Percentiles rank a stretch among this genome's conserved stretches.
phyloP scores from a whole-genome alignment of 257 asterid genomes.

The Ballota nigra region DNA sequence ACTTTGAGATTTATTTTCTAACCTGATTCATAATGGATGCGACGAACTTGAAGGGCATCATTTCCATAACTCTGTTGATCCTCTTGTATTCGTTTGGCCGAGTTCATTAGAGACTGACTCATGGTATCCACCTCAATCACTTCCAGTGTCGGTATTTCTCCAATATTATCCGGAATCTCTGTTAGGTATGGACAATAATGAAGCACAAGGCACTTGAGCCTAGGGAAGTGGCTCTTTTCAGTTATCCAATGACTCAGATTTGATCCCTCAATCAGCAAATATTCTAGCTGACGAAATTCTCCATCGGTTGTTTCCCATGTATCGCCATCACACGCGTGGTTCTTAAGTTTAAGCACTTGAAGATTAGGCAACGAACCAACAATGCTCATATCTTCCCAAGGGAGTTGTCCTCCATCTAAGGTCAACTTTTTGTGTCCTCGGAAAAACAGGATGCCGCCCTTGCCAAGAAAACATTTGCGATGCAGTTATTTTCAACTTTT shows the following conservation, averaged over 20 bases:
- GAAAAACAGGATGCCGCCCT: neutral
- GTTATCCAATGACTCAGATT: neutral
- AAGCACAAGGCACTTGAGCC: constrained; percentile 7
- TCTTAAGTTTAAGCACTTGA: constrained; percentile 1
- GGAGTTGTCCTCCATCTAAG: neutral
- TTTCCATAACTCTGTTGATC: neutral
- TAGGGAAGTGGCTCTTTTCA: neutral
- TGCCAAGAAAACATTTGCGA: neutral
- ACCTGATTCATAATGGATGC: neutral
- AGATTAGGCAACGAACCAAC: constrained; percentile 19
- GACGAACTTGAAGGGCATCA: neutral
- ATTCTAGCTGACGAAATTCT: neutral
- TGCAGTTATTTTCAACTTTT: neutral
- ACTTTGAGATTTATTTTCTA: neutral
- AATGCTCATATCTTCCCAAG: constrained; percentile 4
- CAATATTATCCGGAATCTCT: neutral
- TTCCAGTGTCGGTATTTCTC: constrained; percentile 9
- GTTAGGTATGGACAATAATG: neutral
- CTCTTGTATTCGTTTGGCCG: neutral
- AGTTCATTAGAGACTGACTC: neutral
- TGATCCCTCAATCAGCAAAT: neutral
- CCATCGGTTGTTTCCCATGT: constrained; percentile 1
- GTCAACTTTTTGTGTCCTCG: neutral
- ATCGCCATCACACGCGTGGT: neutral
- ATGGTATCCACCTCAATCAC: neutral